Conservation (phyloP, 306 rosid genomes). For the Prunus armeniaca region DNA sequence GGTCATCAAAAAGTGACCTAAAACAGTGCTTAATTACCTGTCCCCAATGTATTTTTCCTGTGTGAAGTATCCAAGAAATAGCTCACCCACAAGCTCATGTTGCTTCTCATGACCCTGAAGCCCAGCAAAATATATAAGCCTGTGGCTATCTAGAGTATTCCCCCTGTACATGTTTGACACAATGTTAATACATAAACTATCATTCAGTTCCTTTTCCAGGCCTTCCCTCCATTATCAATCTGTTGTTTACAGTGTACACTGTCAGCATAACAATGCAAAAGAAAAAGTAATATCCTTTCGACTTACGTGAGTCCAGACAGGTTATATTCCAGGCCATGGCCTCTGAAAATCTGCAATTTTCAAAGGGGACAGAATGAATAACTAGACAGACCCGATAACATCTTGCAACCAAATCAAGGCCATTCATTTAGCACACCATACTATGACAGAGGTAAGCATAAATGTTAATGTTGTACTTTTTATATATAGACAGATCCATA, state of each 20-base stretch:
- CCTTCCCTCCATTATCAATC: not conserved
- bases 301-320: conserved; percentile 81
- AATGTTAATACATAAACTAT: conserved; percentile 13
- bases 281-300: conserved; percentile 1
- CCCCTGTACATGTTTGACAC: conserved; percentile 63
- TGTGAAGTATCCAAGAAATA: conserved; percentile 76
- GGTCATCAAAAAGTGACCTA: not conserved
- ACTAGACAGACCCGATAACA: not conserved
- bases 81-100: conserved; percentile 76
- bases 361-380: conserved; percentile 9
- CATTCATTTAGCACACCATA: too few species aligned
- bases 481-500: not conserved
- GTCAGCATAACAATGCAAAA: not conserved
- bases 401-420: too few species aligned
- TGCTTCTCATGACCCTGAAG: conserved; percentile 72
- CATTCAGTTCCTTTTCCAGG: not conserved
- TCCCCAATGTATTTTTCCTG: conserved; percentile 85
- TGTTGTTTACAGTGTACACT: not conserved
- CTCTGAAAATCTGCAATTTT: conserved; percentile 58
- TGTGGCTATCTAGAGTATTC: conserved; percentile 84
- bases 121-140: conserved; percentile 75
- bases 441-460: conserved; percentile 3
- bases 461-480: not conserved
- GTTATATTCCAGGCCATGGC: conserved; percentile 51
- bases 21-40: conserved; percentile 34